Evolutionary conservation across 2,329 filamentous ascomycete genomes (phyloP), one percentile per base, ranked within the genome.

Genomic region (Cladophialophora carrionii): DNA sequence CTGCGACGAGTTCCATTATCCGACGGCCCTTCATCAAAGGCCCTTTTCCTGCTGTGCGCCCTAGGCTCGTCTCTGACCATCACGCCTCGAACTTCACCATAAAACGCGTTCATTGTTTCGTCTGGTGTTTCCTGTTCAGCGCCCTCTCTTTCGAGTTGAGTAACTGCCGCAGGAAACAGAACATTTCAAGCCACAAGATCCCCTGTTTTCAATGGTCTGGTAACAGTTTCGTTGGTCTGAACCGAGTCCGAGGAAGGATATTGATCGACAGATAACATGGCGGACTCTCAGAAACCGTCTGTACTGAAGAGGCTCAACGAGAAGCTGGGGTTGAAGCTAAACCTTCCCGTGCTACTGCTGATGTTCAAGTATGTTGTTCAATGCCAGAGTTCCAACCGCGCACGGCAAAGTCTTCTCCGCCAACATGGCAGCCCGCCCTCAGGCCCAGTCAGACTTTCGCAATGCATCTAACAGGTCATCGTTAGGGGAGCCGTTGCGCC

Each of bases 351-450:
- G 22, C 12, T 68, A 24, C 41, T 65, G 26, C 46, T 68, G 52
- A 68, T 68, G 66, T 61, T 65, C 60, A 68, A 68, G 66, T 68
- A 59, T 29, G 66, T 66, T 29, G 4, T 49, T 43, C 24, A 41
- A 10, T 14, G 26, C 26, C 14, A 17, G 14, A 26, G 26, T 17
- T 29, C 26, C 12, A 41, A 46, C 7, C 10, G 12, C 17, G 10
- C 12, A 24, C 20, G 9, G 52, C 43, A 22, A 17, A 37, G 37
- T 24, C 9, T 8, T 46, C 12, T 49, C 20, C 22, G 7, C 6
- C 55, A 58, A 31, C 26, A 41, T 43, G 29, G 37, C 46, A 51
- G 24, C 29, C 8, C 29, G 41, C 34, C 57, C 32, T 12, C 46
- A 53, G 22, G 9, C n/a, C 49, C 60, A 17, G 10, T 41, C 60